Percentiles rank a stretch among this genome's conserved stretches.
phyloP scores from a whole-genome alignment of 2,329 filamentous ascomycete species.

The Aspergillus pseudonomiae region DNA sequence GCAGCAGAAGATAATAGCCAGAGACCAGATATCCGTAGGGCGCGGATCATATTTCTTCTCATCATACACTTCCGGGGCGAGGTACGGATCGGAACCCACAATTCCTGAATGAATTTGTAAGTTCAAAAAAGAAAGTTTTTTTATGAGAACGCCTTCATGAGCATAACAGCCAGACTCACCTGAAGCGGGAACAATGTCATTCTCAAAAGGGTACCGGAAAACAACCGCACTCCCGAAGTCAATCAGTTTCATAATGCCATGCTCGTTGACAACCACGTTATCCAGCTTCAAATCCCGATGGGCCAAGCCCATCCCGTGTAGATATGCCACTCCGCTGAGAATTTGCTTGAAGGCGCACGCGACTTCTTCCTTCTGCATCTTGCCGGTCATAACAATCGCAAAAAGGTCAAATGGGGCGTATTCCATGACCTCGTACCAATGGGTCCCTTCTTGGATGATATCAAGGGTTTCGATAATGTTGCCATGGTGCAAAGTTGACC shows the following conservation, averaged over 20 bases:
- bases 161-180: conserved; percentile 60
- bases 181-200: conserved; percentile 76
- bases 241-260: conserved; percentile 98
- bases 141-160: background rate
- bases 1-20: conserved; percentile 98
- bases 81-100: conserved; percentile 88
- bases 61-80: conserved; percentile 96
- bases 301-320: conserved; percentile 92
- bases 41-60: conserved; percentile 90
- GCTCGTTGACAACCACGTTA: conserved; percentile 95
- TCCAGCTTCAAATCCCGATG: conserved; percentile 96
- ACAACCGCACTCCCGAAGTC: conserved; percentile 98
- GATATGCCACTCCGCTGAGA: conserved; percentile 87
- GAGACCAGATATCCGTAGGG: conserved; percentile 94
- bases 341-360: conserved; percentile 93
- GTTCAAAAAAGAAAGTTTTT: conserved; percentile 1
- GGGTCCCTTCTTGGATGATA: conserved; percentile 89
- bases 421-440: conserved; percentile 99
- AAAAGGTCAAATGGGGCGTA: conserved; percentile 96
- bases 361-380: conserved; percentile 90
- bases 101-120: conserved; percentile 57
- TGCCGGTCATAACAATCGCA: conserved; percentile 98
- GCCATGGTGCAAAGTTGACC: conserved; percentile 92
- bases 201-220: conserved; percentile 96
- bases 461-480: conserved; percentile 98